These are phyloP conservation scores for Alnus glutinosa DNA, from an alignment of 306 rosid species.

Conservation along the genomic window DNA sequence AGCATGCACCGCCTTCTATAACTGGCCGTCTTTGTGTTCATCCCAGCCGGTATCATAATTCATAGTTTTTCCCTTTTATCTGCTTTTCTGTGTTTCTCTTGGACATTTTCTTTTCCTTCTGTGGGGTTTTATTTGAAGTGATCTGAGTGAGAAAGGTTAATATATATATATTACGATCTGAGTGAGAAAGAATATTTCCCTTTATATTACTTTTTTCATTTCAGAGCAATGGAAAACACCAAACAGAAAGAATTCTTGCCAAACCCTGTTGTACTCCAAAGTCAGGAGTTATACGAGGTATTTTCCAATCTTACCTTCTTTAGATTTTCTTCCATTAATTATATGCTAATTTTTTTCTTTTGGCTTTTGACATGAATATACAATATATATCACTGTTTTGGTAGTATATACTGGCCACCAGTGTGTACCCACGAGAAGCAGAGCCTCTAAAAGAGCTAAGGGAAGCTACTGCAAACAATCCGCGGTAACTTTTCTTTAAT, in stretches of 20 bases:
- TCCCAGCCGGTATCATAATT: no score
- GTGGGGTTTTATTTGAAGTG: no score
- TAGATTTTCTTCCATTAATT: neutral
- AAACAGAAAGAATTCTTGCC: neutral
- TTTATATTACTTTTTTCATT: no score
- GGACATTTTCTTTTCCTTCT: no score
- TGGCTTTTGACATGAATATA: neutral
- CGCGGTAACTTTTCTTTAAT: slow-evolving; percentile 28
- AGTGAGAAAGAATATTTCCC: no score
- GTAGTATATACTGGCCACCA: slow-evolving; percentile 60
- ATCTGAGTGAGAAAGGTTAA: no score
- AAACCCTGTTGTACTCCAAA: neutral
- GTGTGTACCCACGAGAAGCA: slow-evolving; percentile 63
- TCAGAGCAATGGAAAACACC: neutral
- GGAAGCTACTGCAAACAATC: slow-evolving; percentile 35
- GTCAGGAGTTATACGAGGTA: neutral
- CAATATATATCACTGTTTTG: neutral
- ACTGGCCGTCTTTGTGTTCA: no score
- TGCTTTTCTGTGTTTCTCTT: no score
- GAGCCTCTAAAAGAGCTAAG: slow-evolving; percentile 57
- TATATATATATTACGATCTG: no score
- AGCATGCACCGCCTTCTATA: no score
- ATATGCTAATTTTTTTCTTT: neutral
- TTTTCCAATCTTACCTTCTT: neutral
- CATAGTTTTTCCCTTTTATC: no score